A percentile compares a stretch with the other conserved stretches of the same genome.
Conservation (phyloP, 2,329 filamentous ascomycete genomes). For the Paraphoma sp. region DNA sequence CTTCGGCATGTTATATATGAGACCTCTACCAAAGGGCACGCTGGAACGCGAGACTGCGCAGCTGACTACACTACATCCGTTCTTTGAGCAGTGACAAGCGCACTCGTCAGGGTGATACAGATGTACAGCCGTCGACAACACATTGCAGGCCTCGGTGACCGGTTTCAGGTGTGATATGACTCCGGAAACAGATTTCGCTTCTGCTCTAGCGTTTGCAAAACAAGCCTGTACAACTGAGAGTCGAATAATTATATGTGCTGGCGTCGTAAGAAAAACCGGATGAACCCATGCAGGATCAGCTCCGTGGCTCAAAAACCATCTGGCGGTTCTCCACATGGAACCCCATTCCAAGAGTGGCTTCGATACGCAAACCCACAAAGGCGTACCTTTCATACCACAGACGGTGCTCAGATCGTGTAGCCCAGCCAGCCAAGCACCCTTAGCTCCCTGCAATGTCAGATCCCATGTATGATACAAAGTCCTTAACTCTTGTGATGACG, state of each 20-base stretch:
- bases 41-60: background rate
- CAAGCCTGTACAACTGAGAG: background rate
- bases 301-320: background rate
- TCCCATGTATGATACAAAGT: background rate
- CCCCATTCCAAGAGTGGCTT: too few species aligned
- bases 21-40: background rate
- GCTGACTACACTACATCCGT: background rate
- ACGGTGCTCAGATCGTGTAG: background rate
- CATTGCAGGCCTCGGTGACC: too few species aligned
- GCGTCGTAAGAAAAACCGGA: background rate
- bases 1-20: background rate
- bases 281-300: background rate
- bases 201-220: too few species aligned
- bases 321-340: background rate
- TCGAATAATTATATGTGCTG: background rate
- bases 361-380: background rate
- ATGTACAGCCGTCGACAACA: too few species aligned
- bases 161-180: too few species aligned
- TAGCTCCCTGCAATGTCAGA: background rate
- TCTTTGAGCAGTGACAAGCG: background rate
- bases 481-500: background rate
- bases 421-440: background rate
- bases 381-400: background rate
- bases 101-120: background rate
- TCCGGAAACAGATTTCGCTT: too few species aligned